These are phyloP conservation scores for Mallotus nudiflorus DNA, from an alignment of 345 rosid species.

Conservation along the genomic window DNA sequence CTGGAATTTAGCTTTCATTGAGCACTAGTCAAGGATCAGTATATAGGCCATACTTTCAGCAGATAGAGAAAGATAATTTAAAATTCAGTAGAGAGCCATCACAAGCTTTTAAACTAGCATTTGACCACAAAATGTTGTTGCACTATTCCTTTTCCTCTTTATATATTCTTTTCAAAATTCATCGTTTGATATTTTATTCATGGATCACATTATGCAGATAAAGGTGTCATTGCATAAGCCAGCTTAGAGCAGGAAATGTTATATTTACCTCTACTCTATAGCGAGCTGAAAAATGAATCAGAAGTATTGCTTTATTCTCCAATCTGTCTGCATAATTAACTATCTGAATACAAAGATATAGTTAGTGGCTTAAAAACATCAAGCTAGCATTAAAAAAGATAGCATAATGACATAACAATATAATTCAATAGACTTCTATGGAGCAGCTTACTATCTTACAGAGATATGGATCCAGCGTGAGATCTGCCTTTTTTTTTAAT, in stretches of 20 bases:
- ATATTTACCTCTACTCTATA: slow-evolving; percentile 62
- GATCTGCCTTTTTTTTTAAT: neutral
- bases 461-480: neutral
- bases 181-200: neutral
- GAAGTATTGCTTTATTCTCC: slow-evolving; percentile 76
- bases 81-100: neutral
- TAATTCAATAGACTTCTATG: neutral
- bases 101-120: neutral
- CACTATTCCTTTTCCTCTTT: neutral
- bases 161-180: neutral
- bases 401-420: slow-evolving; percentile 5
- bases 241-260: neutral
- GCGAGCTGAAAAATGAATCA: slow-evolving; percentile 94
- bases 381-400: slow-evolving; percentile 5
- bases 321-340: slow-evolving; percentile 63
- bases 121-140: neutral
- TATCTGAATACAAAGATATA: slow-evolving; percentile 47
- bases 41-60: neutral
- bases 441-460: neutral
- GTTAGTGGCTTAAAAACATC: slow-evolving; percentile 4
- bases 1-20: neutral
- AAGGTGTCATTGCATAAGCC: neutral
- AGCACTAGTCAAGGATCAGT: neutral
- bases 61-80: neutral
- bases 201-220: neutral